Evolutionary conservation across 2,329 filamentous ascomycete species (phyloP).

Genomic region (Ceratocystis eucalypticola): DNA sequence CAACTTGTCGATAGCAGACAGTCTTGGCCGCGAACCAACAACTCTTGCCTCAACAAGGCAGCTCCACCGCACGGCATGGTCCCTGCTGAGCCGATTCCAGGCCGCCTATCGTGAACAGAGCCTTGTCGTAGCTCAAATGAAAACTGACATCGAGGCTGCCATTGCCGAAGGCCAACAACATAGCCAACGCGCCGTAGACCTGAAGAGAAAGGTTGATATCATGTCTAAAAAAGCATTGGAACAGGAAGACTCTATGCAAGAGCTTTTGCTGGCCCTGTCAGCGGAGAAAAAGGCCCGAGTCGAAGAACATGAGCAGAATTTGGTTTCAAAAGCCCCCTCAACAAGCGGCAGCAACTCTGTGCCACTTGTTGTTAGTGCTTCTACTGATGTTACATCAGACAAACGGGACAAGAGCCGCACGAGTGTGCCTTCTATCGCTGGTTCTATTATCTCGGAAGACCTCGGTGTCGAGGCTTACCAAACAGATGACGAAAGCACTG

Average conservation of each 20-base stretch:
- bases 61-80: conserved; percentile 34
- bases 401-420: conserved; percentile 6
- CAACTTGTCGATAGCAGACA: conserved; percentile 40
- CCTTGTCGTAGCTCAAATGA: conserved; percentile 36
- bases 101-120: conserved; percentile 43
- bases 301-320: conserved; percentile 27
- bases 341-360: background rate
- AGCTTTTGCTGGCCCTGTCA: conserved; percentile 37
- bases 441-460: conserved; percentile 38
- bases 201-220: conserved; percentile 47
- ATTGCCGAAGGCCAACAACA: conserved; percentile 43
- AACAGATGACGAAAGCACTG: conserved; percentile 38
- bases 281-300: conserved; percentile 36
- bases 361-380: background rate
- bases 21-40: conserved; percentile 29
- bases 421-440: conserved; percentile 19
- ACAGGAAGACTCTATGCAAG: conserved; percentile 38
- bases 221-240: conserved; percentile 42
- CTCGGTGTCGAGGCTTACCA: conserved; percentile 41
- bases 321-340: background rate
- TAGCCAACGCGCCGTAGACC: conserved; percentile 37
- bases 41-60: conserved; percentile 17
- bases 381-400: background rate
- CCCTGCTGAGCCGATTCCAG: conserved; percentile 43
- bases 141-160: conserved; percentile 40